Percentiles rank a stretch among this genome's conserved stretches.
phyloP scores from a whole-genome alignment of 1,284 basidiomycete genomes.

The Fomitiporia mediterranea region DNA sequence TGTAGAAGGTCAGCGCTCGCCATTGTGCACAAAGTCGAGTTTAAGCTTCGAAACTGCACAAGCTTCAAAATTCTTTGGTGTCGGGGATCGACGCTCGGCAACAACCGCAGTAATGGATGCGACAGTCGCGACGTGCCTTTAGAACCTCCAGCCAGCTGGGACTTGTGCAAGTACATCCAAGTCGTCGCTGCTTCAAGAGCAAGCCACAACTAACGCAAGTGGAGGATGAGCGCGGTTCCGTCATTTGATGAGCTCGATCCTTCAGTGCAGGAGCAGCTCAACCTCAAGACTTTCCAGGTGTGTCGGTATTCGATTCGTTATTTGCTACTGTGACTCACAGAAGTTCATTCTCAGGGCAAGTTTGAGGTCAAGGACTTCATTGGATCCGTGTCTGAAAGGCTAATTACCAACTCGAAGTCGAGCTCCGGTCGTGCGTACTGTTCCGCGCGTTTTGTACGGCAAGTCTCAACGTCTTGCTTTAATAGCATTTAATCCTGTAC shows the following conservation, averaged over 20 bases:
- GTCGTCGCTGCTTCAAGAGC: too few species aligned
- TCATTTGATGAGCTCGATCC: slow-evolving; percentile 39
- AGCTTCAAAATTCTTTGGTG: neutral
- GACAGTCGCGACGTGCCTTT: neutral
- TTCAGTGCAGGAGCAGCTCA: slow-evolving; percentile 57
- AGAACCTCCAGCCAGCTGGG: neutral
- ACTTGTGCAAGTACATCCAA: neutral
- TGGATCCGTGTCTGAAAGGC: slow-evolving; percentile 77
- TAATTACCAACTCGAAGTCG: slow-evolving; percentile 79
- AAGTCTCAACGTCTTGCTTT: slow-evolving; percentile 3
- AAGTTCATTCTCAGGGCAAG: slow-evolving; percentile 59
- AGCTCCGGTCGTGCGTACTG: slow-evolving; percentile 72
- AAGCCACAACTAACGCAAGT: neutral
- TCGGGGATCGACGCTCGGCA: slow-evolving; percentile 2
- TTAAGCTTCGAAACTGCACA: neutral
- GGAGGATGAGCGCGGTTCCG: slow-evolving; percentile 2
- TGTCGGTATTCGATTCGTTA: slow-evolving; percentile 6
- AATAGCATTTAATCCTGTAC: slow-evolving; percentile 88
- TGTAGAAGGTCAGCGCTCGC: slow-evolving; percentile 47
- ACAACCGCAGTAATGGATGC: neutral
- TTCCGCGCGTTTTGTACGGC: neutral
- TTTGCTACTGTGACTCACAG: too few species aligned
- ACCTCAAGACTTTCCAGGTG: slow-evolving; percentile 66
- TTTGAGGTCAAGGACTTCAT: slow-evolving; percentile 93
- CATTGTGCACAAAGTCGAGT: slow-evolving; percentile 8